Evolutionary conservation across 148 eudicot species (phyloP), one percentile per base, ranked within the genome.

Genomic region (Mesembryanthemum crystallinum): DNA sequence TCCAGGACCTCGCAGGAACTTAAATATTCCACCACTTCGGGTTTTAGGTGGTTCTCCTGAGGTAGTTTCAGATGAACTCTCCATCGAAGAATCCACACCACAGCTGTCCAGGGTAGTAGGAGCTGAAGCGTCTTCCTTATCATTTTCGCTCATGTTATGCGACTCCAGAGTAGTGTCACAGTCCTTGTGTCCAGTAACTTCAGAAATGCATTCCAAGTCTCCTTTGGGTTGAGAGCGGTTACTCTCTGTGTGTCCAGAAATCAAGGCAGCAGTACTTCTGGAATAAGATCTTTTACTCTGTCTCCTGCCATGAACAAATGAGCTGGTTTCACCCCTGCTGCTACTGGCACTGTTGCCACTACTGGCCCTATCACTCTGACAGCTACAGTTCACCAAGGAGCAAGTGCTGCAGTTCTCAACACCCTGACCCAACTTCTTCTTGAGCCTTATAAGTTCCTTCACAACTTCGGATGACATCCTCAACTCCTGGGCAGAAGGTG

Each of bases 301-400:
- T 77, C 85, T 89, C 79, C 83, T 83, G 39, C 88, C 87, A 85
- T 85, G 77, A 76, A 64, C 33, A 29, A 64, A 76, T 21, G 85
- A 64, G 55, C 74, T 83, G 24, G 62, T 61, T 69, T 61, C 81
- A 20, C 86, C 68, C 14, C 64, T 72, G 61, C 98, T 94, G 82
- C 97, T 90, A 78, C 98, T 95, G 58, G 99, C 99, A 85, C 93
- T 92, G 81, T 79, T 87, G 27, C 98, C 99, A 84, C 99, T 95
- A 72, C 89, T 92, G 57, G 88, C 97, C 85, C 99, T 88, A 77
- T 95, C 97, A 73, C 89, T 92, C 87, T 82, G 89, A 84, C 99
- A 95, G 83, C 99, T 95, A 74, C 99, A 95, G 76, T 95, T 95
- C 65, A 95, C 83, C 77, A 95, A 81, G 67, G 89, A 88, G 82